Percentiles rank a stretch among this genome's conserved stretches.
Evolutionary conservation across 2,329 filamentous ascomycete species (phyloP).

Genomic region (Cercospora zeina): DNA sequence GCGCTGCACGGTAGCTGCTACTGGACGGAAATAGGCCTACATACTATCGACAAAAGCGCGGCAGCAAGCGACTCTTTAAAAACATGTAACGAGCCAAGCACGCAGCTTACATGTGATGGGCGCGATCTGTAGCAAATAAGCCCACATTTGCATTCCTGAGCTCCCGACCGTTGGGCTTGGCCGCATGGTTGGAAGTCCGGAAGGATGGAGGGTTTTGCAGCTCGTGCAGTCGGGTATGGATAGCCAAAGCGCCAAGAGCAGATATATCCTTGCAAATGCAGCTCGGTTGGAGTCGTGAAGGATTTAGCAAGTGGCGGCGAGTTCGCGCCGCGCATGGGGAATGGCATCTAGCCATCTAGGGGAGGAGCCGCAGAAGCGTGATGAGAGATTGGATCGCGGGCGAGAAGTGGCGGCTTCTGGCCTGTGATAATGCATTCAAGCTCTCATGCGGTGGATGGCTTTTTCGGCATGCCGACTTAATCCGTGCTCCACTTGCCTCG

Average conservation of each 20-base stretch:
- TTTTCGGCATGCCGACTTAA: neutral
- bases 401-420: neutral
- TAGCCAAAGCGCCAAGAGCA: slow-evolving; percentile 6
- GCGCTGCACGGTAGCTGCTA: neutral
- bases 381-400: neutral
- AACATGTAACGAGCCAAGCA: neutral
- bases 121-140: neutral
- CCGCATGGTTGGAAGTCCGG: neutral
- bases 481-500: neutral
- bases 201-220: neutral
- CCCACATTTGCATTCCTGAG: neutral
- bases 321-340: neutral
- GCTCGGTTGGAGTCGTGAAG: slow-evolving; percentile 3
- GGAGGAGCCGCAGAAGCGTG: neutral
- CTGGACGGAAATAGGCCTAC: slow-evolving; percentile 1
- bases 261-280: slow-evolving; percentile 6
- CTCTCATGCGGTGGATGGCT: neutral
- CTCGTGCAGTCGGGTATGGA: neutral
- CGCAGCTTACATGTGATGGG: neutral
- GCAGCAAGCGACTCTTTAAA: neutral
- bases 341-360: neutral
- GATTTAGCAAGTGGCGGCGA: neutral
- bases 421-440: neutral
- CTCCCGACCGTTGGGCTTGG: neutral
- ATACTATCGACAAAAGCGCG: neutral